Evolutionary conservation across 2,329 filamentous ascomycete species (phyloP).

Genomic region (Nemania sp.): DNA sequence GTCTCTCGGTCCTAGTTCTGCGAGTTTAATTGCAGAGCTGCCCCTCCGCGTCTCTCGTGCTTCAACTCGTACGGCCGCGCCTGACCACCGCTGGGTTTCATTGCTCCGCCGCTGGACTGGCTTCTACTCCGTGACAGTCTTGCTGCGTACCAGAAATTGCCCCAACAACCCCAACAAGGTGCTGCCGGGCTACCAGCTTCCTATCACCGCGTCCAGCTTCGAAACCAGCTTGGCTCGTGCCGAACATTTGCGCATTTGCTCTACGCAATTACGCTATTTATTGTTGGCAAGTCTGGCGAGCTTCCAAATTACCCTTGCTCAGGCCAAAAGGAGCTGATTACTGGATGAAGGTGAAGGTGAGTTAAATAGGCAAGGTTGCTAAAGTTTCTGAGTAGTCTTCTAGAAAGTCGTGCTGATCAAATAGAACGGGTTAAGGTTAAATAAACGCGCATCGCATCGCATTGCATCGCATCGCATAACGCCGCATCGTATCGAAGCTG

Average conservation of each 20-base stretch:
- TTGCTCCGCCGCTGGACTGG: constrained; percentile 3
- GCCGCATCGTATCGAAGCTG: constrained; percentile 3
- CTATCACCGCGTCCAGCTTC: background rate
- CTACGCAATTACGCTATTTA: background rate
- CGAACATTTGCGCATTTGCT: constrained; percentile 1
- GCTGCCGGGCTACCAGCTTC: background rate
- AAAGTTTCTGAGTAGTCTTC: background rate
- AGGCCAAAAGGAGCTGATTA: background rate
- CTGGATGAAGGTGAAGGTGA: background rate
- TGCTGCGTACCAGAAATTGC: background rate
- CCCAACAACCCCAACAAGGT: background rate
- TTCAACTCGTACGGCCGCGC: background rate
- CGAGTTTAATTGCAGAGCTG: constrained; percentile 2
- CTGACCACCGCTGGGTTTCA: constrained; percentile 4
- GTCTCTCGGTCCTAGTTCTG: background rate
- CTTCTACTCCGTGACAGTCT: background rate
- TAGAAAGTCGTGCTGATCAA: constrained; percentile 11
- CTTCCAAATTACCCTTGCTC: background rate
- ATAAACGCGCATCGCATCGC: constrained; percentile 3
- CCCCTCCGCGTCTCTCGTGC: background rate
- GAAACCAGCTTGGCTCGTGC: background rate
- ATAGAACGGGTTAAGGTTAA: constrained; percentile 1
- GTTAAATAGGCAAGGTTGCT: background rate
- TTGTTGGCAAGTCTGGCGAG: background rate
- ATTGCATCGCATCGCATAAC: constrained; percentile 3